Evolutionary conservation across 352 stramenopile species (phyloP), one percentile per base, ranked within the genome.

Genomic region (Globisporangium uncinulatum): DNA sequence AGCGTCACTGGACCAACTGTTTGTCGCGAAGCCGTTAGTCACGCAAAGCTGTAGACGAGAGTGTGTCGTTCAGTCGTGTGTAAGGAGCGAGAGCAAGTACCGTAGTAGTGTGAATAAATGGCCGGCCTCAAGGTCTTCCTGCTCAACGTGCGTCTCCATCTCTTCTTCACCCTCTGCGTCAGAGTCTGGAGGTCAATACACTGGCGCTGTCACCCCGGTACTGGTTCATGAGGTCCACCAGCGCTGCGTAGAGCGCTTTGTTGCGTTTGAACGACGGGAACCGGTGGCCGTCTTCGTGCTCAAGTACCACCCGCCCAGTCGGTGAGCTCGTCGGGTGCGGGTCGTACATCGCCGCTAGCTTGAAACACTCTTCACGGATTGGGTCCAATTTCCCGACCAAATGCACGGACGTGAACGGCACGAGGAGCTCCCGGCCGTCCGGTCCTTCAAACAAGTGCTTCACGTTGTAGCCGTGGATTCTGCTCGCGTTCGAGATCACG

Each of bases 341-440:
- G 34, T 73, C 66, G 63, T 76, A 80, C 66, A 75, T 77, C 41
- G 54, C 53, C 5, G 66, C 59, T 54, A 87, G 68, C 7, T 80
- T 69, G 41, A 72, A 54, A 42, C 69, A 73, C 11, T 69, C 66
- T 5, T 59, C 47, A 21, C 68, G 72, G 62, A 82, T 74, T 14
- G 70, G 64, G 43, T 87, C 79, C 56, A 69, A 70, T 59, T 83
- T 83, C 20, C 79, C 79, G 7, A 84, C 36, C 24, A 90, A 68
- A 61, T 87, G 79, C 44, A 90, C 78, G 31, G 80, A 87, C 39
- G 77, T 73, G 20, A 83, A 72, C 19, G 77, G 73, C 34, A 86
- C 65, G 44, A 64, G 58, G 11, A 63, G 61, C 13, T 58, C 59
- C 10, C 52, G 57, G 4, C 68, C 65, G 41, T 80, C 62, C 0